Base-by-base conservation (phyloP, 805 yeast genomes). In the Sugiyamaella americana region DNA sequence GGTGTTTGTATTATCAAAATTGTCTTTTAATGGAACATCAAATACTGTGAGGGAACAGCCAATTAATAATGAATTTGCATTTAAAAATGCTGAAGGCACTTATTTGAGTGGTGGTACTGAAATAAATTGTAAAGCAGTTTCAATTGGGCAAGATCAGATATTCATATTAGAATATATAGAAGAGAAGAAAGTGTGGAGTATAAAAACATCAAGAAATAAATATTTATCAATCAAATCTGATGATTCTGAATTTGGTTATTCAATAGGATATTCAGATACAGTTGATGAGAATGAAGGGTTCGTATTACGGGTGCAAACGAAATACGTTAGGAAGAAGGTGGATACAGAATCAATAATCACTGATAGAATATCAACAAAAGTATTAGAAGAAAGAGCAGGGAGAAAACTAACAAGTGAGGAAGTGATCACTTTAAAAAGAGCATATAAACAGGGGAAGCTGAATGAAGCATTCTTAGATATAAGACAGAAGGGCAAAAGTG, bases 401-500 rank as follows among this genome's bases (percentile, higher is more conserved):
- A 37, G 51, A 52, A 58, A 36, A 34, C 56, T 54, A 48, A 57
- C 48, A 38, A 48, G 29, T 24, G 61, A 49, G 11, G 55, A 47
- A 47, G 52, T 51, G 5, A 40, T 37, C 49, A 44, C 1, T 30
- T 56, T 55, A 41, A 60, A 53, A 45, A 50, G 11, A 41, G 65
- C 58, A 3, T 53, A 44, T 41, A 58, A 52, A 45, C 59, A 54
- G 1, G 73, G 73, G 1, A 57, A 56, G 16, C 41, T 69, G 17
- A 66, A 68, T 46, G 73, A 69, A 50, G 70, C 69, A 20, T 41
- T 69, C 17, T 50, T 69, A 17, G 58, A 65, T 17, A 55, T 65
- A 22, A 55, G 63, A 19, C 58, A 57, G 29, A 55, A 53, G 46
- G 22, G 51, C 6, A 63, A 60, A 41, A 51, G 61, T 4, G 73